Percentiles rank a stretch among this genome's conserved stretches.
Evolutionary conservation across 352 stramenopile genomes (phyloP).

Genomic region (Phytophthora megakarya): DNA sequence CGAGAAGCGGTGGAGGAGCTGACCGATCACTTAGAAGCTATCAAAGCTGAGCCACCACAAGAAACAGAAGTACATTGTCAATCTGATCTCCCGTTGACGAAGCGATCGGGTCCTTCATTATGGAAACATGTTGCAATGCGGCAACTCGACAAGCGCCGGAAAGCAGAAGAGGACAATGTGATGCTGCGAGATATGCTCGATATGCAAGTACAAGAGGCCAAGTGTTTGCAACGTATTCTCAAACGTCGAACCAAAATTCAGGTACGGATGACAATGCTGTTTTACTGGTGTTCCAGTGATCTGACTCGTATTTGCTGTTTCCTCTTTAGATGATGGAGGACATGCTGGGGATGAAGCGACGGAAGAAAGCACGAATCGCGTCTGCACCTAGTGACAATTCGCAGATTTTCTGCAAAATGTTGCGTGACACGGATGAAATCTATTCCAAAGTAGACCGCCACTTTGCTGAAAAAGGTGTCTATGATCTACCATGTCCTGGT

Average conservation of each 20-base stretch:
- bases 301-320: not conserved
- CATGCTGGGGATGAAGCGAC: conserved; percentile 16
- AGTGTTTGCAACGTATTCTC: conserved; percentile 37
- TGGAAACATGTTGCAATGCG: conserved; percentile 30
- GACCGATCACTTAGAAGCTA: conserved; percentile 9
- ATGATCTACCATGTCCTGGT: conserved; percentile 22
- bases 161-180: conserved; percentile 34
- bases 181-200: conserved; percentile 28
- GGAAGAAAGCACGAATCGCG: not conserved
- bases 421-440: conserved; percentile 16
- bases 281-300: not conserved
- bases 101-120: not conserved
- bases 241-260: conserved; percentile 35
- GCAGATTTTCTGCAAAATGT: conserved; percentile 22
- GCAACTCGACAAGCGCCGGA: conserved; percentile 21
- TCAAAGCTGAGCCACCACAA: not conserved
- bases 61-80: not conserved
- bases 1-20: conserved; percentile 7
- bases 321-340: conserved; percentile 15
- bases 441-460: conserved; percentile 16
- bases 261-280: conserved; percentile 7
- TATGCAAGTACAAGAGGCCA: conserved; percentile 30
- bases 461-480: conserved; percentile 15
- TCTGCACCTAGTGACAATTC: not conserved
- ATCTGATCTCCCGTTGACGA: not conserved